phyloP scores from a whole-genome alignment of 2,329 filamentous ascomycete genomes.

The Penicillium sp. region DNA sequence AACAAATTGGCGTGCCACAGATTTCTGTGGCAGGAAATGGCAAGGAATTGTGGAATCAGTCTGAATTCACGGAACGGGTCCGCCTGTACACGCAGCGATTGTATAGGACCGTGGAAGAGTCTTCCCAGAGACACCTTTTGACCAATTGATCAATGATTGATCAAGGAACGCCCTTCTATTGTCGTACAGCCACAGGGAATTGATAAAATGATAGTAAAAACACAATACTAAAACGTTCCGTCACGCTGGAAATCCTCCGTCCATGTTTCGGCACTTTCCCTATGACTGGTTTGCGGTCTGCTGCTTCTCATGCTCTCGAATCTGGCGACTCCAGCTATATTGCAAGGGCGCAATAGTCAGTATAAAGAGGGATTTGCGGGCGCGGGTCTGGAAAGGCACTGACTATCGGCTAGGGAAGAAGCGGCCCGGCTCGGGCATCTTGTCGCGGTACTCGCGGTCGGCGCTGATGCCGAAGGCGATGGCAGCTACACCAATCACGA shows the following conservation, averaged over 20 bases:
- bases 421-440: conserved; percentile 71
- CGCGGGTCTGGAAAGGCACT: conserved; percentile 37
- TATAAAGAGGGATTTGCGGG: conserved; percentile 3
- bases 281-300: conserved; percentile 46
- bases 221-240: conserved; percentile 27
- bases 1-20: conserved; percentile 81
- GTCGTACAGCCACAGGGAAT: conserved; percentile 38
- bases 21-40: conserved; percentile 32
- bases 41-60: conserved; percentile 46
- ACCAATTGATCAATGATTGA: conserved; percentile 34
- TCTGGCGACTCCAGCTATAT: conserved; percentile 68
- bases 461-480: conserved; percentile 71
- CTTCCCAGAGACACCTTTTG: conserved; percentile 37
- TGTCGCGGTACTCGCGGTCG: conserved; percentile 68
- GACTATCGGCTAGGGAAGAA: conserved; percentile 86
- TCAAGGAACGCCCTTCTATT: conserved; percentile 39
- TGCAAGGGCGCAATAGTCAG: conserved; percentile 17
- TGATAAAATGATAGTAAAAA: conserved; percentile 32
- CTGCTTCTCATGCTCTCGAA: conserved; percentile 63
- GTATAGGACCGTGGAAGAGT: conserved; percentile 40
- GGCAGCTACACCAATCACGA: conserved; percentile 66
- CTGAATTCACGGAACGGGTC: conserved; percentile 45
- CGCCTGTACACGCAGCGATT: conserved; percentile 45
- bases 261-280: conserved; percentile 16
- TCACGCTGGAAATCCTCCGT: conserved; percentile 25